phyloP scores from a whole-genome alignment of 257 asterid genomes.

The Solanum chiquidenum region DNA sequence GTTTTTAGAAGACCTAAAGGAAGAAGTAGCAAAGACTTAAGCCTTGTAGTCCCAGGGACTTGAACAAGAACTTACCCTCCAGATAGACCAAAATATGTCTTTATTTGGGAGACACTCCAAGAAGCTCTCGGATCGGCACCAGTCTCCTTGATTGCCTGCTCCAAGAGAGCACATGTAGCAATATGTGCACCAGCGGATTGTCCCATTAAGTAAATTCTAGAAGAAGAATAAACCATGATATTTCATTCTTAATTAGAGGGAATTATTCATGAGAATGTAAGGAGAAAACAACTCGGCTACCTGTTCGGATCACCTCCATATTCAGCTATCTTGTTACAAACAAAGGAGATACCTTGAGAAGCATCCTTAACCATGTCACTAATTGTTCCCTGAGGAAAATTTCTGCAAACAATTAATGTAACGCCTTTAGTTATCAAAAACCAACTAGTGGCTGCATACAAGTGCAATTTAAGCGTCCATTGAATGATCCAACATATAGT shows the following conservation, averaged over 20 bases:
- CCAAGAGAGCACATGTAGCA: slow-evolving; percentile 82
- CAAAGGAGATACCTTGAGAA: slow-evolving; percentile 84
- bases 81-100: slow-evolving; percentile 89
- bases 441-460: neutral
- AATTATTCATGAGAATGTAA: neutral
- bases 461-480: neutral
- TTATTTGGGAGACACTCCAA: slow-evolving; percentile 86
- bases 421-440: neutral
- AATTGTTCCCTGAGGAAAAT: slow-evolving; percentile 97
- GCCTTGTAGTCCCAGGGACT: neutral
- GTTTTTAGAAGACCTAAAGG: neutral
- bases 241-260: neutral
- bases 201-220: slow-evolving; percentile 86
- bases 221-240: neutral
- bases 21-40: neutral
- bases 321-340: slow-evolving; percentile 82
- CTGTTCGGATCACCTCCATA: slow-evolving; percentile 97
- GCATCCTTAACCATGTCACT: slow-evolving; percentile 94
- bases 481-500: neutral
- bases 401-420: slow-evolving; percentile 42
- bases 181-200: slow-evolving; percentile 99
- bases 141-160: slow-evolving; percentile 88
- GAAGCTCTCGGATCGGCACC: slow-evolving; percentile 44
- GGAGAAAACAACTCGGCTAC: slow-evolving; percentile 13
- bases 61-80: slow-evolving; percentile 64